These are phyloP conservation scores for Globisporangium abappressorium DNA, from an alignment of 352 stramenopile species.

Conservation along the genomic window DNA sequence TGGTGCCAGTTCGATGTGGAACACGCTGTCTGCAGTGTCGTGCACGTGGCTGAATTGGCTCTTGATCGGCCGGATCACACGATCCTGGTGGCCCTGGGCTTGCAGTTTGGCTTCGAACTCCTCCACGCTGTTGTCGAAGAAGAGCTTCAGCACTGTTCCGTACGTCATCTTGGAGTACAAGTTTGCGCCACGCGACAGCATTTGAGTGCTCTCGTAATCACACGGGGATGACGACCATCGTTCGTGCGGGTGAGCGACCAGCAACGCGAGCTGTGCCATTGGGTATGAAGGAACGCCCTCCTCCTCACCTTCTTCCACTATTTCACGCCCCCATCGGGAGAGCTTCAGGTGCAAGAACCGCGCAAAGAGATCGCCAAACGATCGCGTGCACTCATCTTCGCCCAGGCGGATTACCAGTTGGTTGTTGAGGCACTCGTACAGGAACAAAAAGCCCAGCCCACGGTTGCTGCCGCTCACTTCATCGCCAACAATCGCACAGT, in stretches of 20 bases:
- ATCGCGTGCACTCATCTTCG: constrained; percentile 67
- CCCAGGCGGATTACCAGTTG: constrained; percentile 64
- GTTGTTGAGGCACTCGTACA: constrained; percentile 80
- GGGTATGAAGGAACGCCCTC: constrained; percentile 71
- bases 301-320: constrained; percentile 82
- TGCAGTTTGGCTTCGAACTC: constrained; percentile 64
- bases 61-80: constrained; percentile 58
- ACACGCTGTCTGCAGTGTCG: constrained; percentile 32
- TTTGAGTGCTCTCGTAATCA: constrained; percentile 60
- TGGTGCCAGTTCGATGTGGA: constrained; percentile 4
- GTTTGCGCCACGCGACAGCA: constrained; percentile 76
- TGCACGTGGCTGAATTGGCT: constrained; percentile 63
- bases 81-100: constrained; percentile 46
- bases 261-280: constrained; percentile 71
- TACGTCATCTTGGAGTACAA: constrained; percentile 82
- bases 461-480: constrained; percentile 82
- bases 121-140: constrained; percentile 76
- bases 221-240: constrained; percentile 60
- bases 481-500: constrained; percentile 75
- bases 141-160: constrained; percentile 74
- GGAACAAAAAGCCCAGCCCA: constrained; percentile 71
- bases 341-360: constrained; percentile 84
- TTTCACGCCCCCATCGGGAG: constrained; percentile 80
- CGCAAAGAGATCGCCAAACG: constrained; percentile 71
- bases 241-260: constrained; percentile 50